phyloP scores from a whole-genome alignment of 768 basidiomycete species.

The Podaxis sp. region DNA sequence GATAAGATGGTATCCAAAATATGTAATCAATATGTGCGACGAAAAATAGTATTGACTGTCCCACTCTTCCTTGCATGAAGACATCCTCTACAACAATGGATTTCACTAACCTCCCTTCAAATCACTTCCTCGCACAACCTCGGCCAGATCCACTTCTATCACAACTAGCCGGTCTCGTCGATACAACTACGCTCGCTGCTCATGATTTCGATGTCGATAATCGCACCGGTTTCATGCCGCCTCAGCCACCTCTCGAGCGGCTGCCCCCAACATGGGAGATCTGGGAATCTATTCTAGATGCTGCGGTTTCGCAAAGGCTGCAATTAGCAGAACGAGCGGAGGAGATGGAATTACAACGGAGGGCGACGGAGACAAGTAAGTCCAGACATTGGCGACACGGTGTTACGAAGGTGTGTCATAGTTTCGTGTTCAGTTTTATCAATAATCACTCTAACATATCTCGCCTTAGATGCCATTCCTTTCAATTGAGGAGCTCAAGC shows the following conservation, averaged over 20 bases:
- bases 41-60: too few species aligned
- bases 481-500: conserved; percentile 41
- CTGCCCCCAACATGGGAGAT: conserved; percentile 71
- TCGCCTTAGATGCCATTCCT: conserved; percentile 51
- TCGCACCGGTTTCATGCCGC: conserved; percentile 90
- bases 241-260: conserved; percentile 62
- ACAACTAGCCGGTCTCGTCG: conserved; percentile 26
- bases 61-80: not conserved
- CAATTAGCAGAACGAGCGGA: conserved; percentile 56
- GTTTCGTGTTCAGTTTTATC: not conserved
- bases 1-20: not conserved
- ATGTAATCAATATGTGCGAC: not conserved
- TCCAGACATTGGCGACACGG: conserved; percentile 53
- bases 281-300: conserved; percentile 68
- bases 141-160: conserved; percentile 27
- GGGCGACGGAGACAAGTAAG: conserved; percentile 16
- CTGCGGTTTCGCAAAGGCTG: conserved; percentile 45
- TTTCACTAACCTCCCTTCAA: conserved; percentile 9
- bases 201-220: conserved; percentile 92
- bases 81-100: not conserved
- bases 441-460: not conserved
- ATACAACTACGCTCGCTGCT: conserved; percentile 61
- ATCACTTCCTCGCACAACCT: conserved; percentile 34
- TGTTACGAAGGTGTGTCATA: conserved; percentile 45
- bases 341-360: conserved; percentile 34